Evolutionary conservation across 1,284 basidiomycete species (phyloP).

Genomic region (Wallemia mellicola): DNA sequence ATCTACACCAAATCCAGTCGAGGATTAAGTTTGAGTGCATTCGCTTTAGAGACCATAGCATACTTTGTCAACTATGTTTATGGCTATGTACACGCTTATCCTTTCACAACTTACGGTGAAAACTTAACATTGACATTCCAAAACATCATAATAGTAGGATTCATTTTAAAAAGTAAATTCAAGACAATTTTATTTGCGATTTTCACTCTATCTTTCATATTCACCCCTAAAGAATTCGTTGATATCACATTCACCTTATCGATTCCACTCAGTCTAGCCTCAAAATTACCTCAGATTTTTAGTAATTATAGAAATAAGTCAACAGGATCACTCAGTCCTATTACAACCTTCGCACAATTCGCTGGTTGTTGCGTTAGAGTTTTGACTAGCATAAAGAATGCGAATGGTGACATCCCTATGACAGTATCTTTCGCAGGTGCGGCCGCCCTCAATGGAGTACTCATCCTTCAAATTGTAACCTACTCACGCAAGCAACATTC

Average conservation of each 20-base stretch:
- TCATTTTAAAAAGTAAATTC: slow-evolving; percentile 29
- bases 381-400: slow-evolving; percentile 38
- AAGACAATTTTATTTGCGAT: slow-evolving; percentile 20
- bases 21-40: slow-evolving; percentile 9
- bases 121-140: slow-evolving; percentile 63
- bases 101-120: slow-evolving; percentile 86
- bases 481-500: background rate
- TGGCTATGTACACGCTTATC: slow-evolving; percentile 48
- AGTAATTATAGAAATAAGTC: slow-evolving; percentile 40
- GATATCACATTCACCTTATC: slow-evolving; percentile 11
- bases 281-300: slow-evolving; percentile 59
- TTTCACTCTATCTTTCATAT: slow-evolving; percentile 9
- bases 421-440: background rate
- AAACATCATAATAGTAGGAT: slow-evolving; percentile 48
- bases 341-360: slow-evolving; percentile 56
- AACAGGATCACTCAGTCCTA: slow-evolving; percentile 67
- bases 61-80: slow-evolving; percentile 71
- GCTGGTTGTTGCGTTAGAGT: slow-evolving; percentile 56
- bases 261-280: slow-evolving; percentile 51
- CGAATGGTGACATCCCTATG: background rate
- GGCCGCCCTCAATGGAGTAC: background rate
- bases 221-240: slow-evolving; percentile 6
- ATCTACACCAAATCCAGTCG: slow-evolving; percentile 7
- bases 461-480: background rate
- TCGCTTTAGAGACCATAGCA: slow-evolving; percentile 39